Percentiles rank a stretch among this genome's conserved stretches.
phyloP scores from a whole-genome alignment of 495 filamentous ascomycete species.

The Neurospora africana region DNA sequence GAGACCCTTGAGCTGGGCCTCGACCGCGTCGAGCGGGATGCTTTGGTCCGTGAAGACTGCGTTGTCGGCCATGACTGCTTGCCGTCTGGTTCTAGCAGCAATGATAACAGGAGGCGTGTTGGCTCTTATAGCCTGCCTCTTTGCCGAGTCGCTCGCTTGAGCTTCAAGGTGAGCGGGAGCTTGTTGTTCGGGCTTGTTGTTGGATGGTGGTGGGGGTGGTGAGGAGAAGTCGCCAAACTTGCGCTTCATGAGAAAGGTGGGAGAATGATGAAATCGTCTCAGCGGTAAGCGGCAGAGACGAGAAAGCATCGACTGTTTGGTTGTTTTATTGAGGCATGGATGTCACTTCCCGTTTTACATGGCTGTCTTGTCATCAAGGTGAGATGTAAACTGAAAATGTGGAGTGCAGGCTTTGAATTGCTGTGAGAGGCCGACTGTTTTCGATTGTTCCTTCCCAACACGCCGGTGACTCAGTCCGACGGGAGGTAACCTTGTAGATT shows the following conservation, averaged over 20 bases:
- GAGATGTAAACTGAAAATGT: neutral
- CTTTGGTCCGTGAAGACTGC: neutral
- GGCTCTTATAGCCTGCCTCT: neutral
- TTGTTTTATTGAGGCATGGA: neutral
- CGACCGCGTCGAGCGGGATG: conserved; percentile 48
- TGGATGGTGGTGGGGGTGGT: neutral
- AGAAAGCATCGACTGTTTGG: conserved; percentile 2
- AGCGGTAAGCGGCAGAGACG: neutral
- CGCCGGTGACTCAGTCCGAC: neutral
- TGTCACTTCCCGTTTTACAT: neutral
- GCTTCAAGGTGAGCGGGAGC: neutral
- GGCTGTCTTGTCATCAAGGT: neutral
- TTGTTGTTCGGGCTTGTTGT: neutral
- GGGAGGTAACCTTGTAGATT: neutral
- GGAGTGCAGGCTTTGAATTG: neutral
- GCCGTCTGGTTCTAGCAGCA: neutral
- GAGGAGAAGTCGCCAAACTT: conserved; percentile 8
- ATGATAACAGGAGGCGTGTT: neutral
- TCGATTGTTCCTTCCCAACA: neutral
- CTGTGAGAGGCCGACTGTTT: neutral
- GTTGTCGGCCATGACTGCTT: neutral
- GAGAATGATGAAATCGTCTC: neutral
- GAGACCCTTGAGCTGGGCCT: conserved; percentile 56
- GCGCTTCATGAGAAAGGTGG: conserved; percentile 12
- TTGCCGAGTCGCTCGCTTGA: neutral